A percentile compares a stretch with the other conserved stretches of the same genome.
phyloP scores from a whole-genome alignment of 129 eudicot species.

The Escallonia rubra region DNA sequence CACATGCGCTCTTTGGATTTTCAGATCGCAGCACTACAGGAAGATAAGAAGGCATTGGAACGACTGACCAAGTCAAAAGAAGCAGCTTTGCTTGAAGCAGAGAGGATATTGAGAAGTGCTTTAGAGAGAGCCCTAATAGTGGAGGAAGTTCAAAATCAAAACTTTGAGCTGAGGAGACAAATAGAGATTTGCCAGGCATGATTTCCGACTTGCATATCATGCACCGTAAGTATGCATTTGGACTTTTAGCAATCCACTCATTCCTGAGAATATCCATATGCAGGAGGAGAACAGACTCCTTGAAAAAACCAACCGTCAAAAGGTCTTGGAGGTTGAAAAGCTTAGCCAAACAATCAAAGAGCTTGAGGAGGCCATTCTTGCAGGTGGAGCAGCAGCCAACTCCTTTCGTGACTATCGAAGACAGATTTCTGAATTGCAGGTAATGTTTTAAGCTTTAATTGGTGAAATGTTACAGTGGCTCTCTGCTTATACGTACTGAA shows the following conservation, averaged over 20 bases:
- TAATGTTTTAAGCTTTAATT: neutral
- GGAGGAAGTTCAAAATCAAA: conserved; percentile 90
- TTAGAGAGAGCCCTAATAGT: conserved; percentile 83
- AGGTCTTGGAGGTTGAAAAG: conserved; percentile 84
- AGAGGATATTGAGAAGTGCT: conserved; percentile 81
- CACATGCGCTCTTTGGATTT: neutral
- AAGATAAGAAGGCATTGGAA: conserved; percentile 77
- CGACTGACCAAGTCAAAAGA: conserved; percentile 23
- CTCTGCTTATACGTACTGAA: too few relatives aligned
- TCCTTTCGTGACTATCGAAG: conserved; percentile 35
- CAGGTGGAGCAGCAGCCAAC: conserved; percentile 87
- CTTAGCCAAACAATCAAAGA: conserved; percentile 76
- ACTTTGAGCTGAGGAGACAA: conserved; percentile 73
- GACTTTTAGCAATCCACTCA: too few relatives aligned
- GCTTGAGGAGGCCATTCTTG: conserved; percentile 94
- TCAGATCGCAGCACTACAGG: conserved; percentile 65
- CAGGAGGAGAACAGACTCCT: conserved; percentile 91
- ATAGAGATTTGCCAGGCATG: conserved; percentile 79
- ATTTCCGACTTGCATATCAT: neutral
- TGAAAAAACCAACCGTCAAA: conserved; percentile 82
- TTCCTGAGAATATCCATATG: neutral
- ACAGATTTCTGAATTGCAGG: conserved; percentile 41
- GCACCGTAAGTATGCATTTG: neutral
- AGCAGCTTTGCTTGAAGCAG: conserved; percentile 7
- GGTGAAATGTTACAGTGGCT: too few relatives aligned